Evolutionary conservation across 345 rosid species (phyloP).

Genomic region (Cardamine occulta): DNA sequence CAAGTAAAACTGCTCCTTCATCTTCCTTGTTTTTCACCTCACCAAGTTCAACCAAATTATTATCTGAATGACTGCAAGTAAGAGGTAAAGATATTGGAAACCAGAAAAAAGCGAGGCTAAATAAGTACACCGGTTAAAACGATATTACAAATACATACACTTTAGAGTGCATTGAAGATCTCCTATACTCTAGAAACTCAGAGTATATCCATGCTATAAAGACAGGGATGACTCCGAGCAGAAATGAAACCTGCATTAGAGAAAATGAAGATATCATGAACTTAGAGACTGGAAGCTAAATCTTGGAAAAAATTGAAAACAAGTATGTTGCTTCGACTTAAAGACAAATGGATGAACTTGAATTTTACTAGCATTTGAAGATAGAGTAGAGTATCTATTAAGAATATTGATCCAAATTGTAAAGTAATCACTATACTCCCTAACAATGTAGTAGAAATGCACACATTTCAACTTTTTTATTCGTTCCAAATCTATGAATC

Average conservation of each 20-base stretch:
- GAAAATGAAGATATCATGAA: slow-evolving; percentile 5
- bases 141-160: slow-evolving; percentile 58
- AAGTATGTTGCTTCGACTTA: background rate
- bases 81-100: background rate
- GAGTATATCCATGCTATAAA: slow-evolving; percentile 89
- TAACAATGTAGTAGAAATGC: background rate
- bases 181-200: slow-evolving; percentile 74
- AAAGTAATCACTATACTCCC: background rate
- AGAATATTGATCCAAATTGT: too few relatives aligned
- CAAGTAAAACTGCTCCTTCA: slow-evolving; percentile 80
- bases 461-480: slow-evolving; percentile 21
- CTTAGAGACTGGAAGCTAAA: background rate
- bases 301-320: background rate
- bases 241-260: slow-evolving; percentile 74
- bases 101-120: background rate
- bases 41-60: slow-evolving; percentile 76
- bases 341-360: background rate
- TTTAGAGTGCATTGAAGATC: slow-evolving; percentile 60
- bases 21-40: slow-evolving; percentile 70
- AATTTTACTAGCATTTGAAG: slow-evolving; percentile 19
- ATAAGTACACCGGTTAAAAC: background rate
- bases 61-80: slow-evolving; percentile 85
- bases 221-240: slow-evolving; percentile 80
- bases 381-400: too few relatives aligned
- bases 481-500: slow-evolving; percentile 29